Evolutionary conservation across 805 yeast species (phyloP), one percentile per base, ranked within the genome.

Genomic region (Martiniozyma abietophila): DNA sequence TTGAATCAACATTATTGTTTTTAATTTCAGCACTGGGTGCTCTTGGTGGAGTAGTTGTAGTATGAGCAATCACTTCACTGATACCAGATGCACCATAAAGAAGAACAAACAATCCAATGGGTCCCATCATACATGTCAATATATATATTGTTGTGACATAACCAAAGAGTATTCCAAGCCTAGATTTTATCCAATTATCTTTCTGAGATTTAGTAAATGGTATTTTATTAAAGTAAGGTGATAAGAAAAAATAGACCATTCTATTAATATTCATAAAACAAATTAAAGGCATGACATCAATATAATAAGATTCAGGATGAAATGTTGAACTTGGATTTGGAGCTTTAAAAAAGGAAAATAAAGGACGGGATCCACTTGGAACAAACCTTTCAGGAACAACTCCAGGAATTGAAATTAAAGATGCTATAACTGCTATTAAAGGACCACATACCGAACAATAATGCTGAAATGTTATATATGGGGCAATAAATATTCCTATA

Each of bases 171-270:
- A 68, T 30, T 62, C 62, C 7, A 69, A 47, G 3, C 17, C 78
- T 73, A 42, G 73, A 73, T 5, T 79, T 80, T 41, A 68, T 66
- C 32, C 76, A 35, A 14, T 31, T 31, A 12, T 25, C n/a, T 5
- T 14, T 26, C 10, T 35, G 38, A 11, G 6, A n/a, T 4, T 25
- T 18, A 10, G 29, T 25, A 14, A 35, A 16, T 12, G 38, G 38
- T 10, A 35, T n/a, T 23, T 26, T 25, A 23, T 25, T 26, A 16
- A 35, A 35, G 18, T 35, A 35, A 18, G 25, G 24, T 18, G 32
- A 18, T 7, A 28, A 11, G 18, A 12, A 29, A 14, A 24, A 29
- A 8, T 29, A 7, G 9, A 29, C 4, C n/a, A 34, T 12, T 10
- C 37, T 34, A 12, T 18, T 18, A 8, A 26, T 29, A 7, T 24